Conservation (phyloP, 148 eudicot species). For the Fagopyrum tataricum region DNA sequence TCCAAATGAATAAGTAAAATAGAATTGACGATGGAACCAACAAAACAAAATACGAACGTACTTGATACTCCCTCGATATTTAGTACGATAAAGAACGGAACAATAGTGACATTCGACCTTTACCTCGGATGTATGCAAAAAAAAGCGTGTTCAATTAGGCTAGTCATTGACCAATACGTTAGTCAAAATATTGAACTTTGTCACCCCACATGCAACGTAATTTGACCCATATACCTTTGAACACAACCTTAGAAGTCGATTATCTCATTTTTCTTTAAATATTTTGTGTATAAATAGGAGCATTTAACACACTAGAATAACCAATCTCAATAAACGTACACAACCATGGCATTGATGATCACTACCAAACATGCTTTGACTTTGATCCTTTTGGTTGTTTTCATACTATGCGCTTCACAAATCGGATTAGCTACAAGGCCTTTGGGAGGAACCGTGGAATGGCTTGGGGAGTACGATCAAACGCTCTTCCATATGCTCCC, state of each 20-base stretch:
- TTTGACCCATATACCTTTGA: neutral
- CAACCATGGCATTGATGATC: neutral
- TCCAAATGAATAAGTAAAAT: too few species aligned
- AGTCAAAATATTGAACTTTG: neutral
- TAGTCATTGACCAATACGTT: neutral
- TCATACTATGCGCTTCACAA: neutral
- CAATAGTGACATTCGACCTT: too few species aligned
- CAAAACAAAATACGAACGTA: too few species aligned
- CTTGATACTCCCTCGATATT: too few species aligned
- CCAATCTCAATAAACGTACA: neutral
- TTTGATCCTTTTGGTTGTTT: neutral
- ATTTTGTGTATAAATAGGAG: neutral
- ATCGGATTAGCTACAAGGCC: neutral
- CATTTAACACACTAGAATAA: neutral
- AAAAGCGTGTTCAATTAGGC: neutral
- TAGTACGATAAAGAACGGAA: too few species aligned
- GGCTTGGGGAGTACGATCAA: neutral
- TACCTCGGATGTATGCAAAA: neutral
- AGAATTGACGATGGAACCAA: too few species aligned
- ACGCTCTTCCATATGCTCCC: neutral
- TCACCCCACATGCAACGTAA: neutral
- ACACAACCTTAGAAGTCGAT: neutral
- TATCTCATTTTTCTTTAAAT: neutral
- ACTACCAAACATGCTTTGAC: neutral
- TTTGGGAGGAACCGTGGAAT: neutral